Percentiles rank a stretch among this genome's conserved stretches.
Evolutionary conservation across 2,329 filamentous ascomycete species (phyloP).

Genomic region (Tolypocladium sp.): DNA sequence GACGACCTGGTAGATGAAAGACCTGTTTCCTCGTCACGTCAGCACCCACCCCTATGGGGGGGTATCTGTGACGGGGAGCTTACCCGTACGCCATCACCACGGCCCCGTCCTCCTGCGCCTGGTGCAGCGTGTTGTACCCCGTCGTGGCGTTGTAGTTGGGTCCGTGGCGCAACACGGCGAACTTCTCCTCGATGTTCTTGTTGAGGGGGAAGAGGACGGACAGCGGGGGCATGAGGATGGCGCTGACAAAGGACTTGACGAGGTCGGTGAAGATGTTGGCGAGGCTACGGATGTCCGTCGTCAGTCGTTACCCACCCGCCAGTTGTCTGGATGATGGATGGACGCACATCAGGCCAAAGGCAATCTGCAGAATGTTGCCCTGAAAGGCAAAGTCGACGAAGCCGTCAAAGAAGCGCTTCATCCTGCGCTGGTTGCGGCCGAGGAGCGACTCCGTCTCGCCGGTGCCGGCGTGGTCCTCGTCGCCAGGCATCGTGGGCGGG

Average conservation of each 20-base stretch:
- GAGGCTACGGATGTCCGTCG: conserved; percentile 34
- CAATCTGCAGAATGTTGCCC: conserved; percentile 68
- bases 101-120: conserved; percentile 62
- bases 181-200: conserved; percentile 66
- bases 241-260: conserved; percentile 62
- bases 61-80: conserved; percentile 9
- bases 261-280: conserved; percentile 63
- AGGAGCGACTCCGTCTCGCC: conserved; percentile 30
- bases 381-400: conserved; percentile 67
- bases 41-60: background rate
- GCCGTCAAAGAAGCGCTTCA: conserved; percentile 46
- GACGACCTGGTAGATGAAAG: conserved; percentile 55
- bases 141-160: conserved; percentile 38
- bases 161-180: conserved; percentile 53
- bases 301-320: background rate
- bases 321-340: background rate
- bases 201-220: conserved; percentile 61
- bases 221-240: conserved; percentile 60
- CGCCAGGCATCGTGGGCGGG: conserved; percentile 2
- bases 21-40: conserved; percentile 21
- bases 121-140: conserved; percentile 62
- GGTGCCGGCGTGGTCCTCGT: background rate
- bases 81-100: conserved; percentile 65
- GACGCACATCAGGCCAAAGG: conserved; percentile 62
- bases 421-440: conserved; percentile 34